phyloP scores from a whole-genome alignment of 306 rosid genomes.

The Argentina anserina region DNA sequence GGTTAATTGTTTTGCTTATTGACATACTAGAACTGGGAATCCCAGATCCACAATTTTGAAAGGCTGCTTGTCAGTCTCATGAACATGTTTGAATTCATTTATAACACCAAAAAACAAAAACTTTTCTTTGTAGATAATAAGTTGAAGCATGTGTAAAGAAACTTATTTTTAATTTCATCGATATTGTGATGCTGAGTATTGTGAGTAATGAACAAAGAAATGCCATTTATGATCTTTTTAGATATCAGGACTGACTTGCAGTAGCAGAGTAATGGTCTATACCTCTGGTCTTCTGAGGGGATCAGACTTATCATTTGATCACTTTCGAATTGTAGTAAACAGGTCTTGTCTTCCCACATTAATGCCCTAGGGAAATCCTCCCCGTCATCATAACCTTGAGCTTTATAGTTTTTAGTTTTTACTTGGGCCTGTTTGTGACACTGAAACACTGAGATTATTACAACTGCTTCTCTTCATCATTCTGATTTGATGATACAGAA shows the following conservation, averaged over 20 bases:
- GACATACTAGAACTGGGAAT: neutral
- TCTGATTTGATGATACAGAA: neutral
- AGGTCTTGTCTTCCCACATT: neutral
- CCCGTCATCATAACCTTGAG: neutral
- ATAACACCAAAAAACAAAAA: neutral
- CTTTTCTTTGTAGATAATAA: neutral
- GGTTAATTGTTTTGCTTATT: neutral
- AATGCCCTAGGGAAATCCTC: neutral
- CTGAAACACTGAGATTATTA: neutral
- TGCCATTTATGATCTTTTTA: neutral
- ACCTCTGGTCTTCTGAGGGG: neutral
- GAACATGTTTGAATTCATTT: neutral
- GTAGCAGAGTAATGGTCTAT: neutral
- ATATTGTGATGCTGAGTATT: neutral
- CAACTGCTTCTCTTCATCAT: neutral
- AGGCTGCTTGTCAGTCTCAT: neutral
- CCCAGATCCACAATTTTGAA: neutral
- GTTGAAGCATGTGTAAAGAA: neutral
- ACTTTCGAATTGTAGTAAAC: neutral
- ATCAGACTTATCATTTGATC: neutral
- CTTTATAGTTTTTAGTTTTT: neutral
- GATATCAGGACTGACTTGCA: neutral
- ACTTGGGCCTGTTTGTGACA: neutral
- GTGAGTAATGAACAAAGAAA: neutral
- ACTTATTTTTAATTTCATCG: neutral